These are phyloP conservation scores for Galerina marginata DNA, from an alignment of 768 basidiomycete genomes.

Conservation along the genomic window DNA sequence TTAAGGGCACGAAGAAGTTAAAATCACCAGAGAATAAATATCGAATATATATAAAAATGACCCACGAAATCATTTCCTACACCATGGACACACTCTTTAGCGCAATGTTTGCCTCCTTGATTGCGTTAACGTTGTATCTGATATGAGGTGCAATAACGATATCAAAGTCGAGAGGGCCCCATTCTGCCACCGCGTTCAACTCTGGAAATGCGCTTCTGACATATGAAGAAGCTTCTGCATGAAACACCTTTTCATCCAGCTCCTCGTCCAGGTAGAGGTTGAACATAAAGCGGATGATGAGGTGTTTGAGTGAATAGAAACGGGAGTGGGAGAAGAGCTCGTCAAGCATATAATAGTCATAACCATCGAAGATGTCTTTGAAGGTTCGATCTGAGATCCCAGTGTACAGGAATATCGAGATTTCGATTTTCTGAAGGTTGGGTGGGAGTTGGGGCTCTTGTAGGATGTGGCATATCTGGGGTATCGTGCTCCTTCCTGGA, in stretches of 20 bases:
- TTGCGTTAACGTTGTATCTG: neutral
- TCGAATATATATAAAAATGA: too few species aligned
- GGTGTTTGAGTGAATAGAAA: conserved; percentile 9
- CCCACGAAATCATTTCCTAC: too few species aligned
- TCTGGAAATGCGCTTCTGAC: conserved; percentile 2
- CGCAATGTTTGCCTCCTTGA: too few species aligned
- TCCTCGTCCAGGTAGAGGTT: neutral
- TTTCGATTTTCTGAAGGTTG: conserved; percentile 7
- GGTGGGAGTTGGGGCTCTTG: neutral
- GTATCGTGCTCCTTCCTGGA: conserved; percentile 6
- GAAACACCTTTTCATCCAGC: neutral
- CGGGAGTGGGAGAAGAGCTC: conserved; percentile 14
- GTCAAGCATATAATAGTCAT: conserved; percentile 10
- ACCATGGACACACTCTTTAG: too few species aligned
- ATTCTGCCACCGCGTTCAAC: neutral
- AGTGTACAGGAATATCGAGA: conserved; percentile 13
- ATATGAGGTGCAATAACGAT: conserved; percentile 1
- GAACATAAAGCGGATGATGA: conserved; percentile 8
- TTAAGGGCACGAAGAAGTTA: too few species aligned
- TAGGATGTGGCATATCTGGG: conserved; percentile 6
- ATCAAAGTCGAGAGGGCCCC: neutral
- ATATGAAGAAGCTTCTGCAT: neutral
- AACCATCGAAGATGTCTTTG: conserved; percentile 11
- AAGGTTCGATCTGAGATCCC: neutral
- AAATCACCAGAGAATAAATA: too few species aligned